Evolutionary conservation across 225 moss, liverwort and hornwort species (phyloP).

Genomic region (Pseudoscleropodium purum): DNA sequence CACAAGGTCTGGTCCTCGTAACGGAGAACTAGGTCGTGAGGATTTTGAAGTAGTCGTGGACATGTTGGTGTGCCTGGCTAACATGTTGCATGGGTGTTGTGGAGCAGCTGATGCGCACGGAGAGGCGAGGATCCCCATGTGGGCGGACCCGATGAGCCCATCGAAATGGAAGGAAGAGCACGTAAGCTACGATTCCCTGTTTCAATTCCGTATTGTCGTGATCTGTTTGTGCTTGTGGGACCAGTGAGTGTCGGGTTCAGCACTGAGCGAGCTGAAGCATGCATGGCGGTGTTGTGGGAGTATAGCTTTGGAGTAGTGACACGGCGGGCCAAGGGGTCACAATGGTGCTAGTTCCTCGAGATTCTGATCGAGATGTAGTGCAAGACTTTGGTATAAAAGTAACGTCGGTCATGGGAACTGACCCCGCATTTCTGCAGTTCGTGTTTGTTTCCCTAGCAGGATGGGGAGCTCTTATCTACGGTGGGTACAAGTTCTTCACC

Average conservation of each 20-base stretch:
- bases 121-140: constrained; percentile 59
- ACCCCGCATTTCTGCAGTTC: constrained; percentile 32
- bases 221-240: background rate
- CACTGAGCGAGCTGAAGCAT: background rate
- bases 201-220: background rate
- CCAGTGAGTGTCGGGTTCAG: background rate
- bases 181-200: constrained; percentile 31
- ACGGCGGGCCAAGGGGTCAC: no score
- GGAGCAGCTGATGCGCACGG: constrained; percentile 55
- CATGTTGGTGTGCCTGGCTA: background rate
- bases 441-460: constrained; percentile 79
- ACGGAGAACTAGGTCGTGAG: background rate
- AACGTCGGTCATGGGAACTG: background rate
- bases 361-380: background rate
- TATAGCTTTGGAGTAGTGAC: background rate
- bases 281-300: background rate
- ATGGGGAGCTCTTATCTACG: constrained; percentile 75
- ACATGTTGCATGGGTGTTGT: background rate
- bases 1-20: background rate
- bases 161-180: constrained; percentile 95
- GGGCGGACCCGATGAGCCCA: constrained; percentile 68
- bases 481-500: constrained; percentile 75
- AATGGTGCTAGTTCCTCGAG: background rate
- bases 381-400: background rate
- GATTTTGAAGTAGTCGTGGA: background rate